Conservation (phyloP, 805 yeast genomes). For the Wickerhamiella azymoides region DNA sequence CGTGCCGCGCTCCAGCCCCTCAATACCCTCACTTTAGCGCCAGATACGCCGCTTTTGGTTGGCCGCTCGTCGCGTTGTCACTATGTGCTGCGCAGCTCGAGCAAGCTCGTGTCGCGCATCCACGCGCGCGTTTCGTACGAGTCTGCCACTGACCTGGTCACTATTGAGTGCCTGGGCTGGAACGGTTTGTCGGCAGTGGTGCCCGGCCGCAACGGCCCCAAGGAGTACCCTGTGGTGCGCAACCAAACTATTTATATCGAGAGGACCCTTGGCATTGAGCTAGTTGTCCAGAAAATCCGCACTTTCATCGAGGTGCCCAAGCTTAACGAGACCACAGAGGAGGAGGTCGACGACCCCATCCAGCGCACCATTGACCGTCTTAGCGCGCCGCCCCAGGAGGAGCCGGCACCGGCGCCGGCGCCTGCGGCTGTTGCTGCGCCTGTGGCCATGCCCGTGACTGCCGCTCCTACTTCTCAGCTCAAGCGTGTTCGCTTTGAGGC, state of each 20-base stretch:
- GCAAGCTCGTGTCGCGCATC: slow-evolving; percentile 48
- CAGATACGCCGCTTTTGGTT: slow-evolving; percentile 28
- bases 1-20: slow-evolving; percentile 11
- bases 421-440: no score
- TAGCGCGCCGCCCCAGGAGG: neutral
- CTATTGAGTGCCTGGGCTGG: slow-evolving; percentile 60
- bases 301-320: slow-evolving; percentile 34
- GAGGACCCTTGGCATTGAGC: slow-evolving; percentile 40
- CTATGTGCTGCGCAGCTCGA: slow-evolving; percentile 34
- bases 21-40: slow-evolving; percentile 12
- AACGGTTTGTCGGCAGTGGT: slow-evolving; percentile 64
- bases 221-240: slow-evolving; percentile 39
- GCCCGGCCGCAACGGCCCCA: slow-evolving; percentile 29
- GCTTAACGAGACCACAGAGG: slow-evolving; percentile 30
- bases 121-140: slow-evolving; percentile 44
- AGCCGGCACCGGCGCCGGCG: no score
- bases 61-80: slow-evolving; percentile 62
- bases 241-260: slow-evolving; percentile 57
- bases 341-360: slow-evolving; percentile 16
- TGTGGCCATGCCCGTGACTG: no score
- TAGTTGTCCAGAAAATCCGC: slow-evolving; percentile 61
- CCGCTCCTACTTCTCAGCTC: no score
- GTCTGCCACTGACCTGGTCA: slow-evolving; percentile 29
- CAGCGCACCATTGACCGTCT: neutral
- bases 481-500: no score